Percentiles rank a stretch among this genome's conserved stretches.
Conservation (phyloP, 441 rosid genomes). For the Pelargonium citronellum region DNA sequence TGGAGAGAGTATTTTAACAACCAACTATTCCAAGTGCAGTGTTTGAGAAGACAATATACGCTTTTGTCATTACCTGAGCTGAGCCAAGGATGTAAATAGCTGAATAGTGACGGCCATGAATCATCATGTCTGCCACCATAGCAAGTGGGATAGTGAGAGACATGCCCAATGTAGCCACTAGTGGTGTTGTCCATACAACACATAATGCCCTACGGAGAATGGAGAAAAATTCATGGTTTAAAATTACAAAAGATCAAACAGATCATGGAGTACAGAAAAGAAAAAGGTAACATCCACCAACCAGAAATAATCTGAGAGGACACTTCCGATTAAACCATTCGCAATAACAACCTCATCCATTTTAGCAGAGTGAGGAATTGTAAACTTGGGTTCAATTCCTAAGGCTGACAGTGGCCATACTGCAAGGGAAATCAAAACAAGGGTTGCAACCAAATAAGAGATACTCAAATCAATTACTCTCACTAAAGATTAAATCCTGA, state of each 20-base stretch:
- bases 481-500: neutral
- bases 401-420: slow-evolving; percentile 92
- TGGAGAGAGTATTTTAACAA: neutral
- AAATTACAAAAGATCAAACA: slow-evolving; percentile 1
- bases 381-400: slow-evolving; percentile 91
- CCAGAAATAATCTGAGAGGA: slow-evolving; percentile 95
- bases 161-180: slow-evolving; percentile 79
- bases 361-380: slow-evolving; percentile 86
- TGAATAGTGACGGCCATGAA: slow-evolving; percentile 74
- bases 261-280: neutral
- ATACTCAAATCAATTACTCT: neutral
- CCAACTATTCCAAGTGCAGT: neutral
- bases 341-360: slow-evolving; percentile 92
- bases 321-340: slow-evolving; percentile 90
- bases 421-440: slow-evolving; percentile 29
- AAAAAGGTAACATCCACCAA: slow-evolving; percentile 21
- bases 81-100: slow-evolving; percentile 74
- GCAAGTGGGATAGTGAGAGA: slow-evolving; percentile 81
- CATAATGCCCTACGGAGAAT: slow-evolving; percentile 54
- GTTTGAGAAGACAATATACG: neutral
- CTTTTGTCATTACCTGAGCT: slow-evolving; percentile 41
- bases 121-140: slow-evolving; percentile 72
- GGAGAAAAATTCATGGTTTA: neutral
- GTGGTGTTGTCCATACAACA: slow-evolving; percentile 80
- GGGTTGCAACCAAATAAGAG: slow-evolving; percentile 10